Base-by-base conservation (phyloP, 768 basidiomycete species). In the Boletus bicolor region DNA sequence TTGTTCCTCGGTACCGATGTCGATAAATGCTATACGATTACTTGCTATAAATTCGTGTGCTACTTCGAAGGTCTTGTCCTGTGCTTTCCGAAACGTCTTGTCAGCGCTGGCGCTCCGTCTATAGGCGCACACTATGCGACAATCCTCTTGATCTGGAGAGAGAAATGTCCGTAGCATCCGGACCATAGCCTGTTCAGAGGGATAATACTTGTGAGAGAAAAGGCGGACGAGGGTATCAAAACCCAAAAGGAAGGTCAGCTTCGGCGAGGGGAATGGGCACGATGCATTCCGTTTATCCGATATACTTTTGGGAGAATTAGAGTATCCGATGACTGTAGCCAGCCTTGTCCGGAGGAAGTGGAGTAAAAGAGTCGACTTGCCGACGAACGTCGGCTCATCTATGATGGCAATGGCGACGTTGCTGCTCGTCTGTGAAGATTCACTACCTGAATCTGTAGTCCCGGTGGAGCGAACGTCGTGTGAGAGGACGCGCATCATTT, bases 361-460 rank as follows among this genome's bases (percentile, higher is more conserved):
- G 46, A 77, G 80, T 30, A 96, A 72, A 41, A 76, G 72, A 11
- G 68, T 70, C 14, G 89, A 86, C 73, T 98, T 98, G 17, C 85
- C 83, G 26, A 90, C 88, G 69, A 98, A 97, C 0, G 87, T 91
- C 11, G 94, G 92, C 64, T 93, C 91, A 68, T 93, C 83, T 56
- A 92, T 82, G 60, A 94, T 80, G 8, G 82, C 95, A 7, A 96
- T 80, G 0, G 91, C 93, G 36, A 89, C 76, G 54, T 88, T 87
- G 7, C 49, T 42, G 46, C 21, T 37, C 42, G 54, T 59, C 32
- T 58, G 50, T 41, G 39, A 49, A 6, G 51, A 42, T 35, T 43
- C 34, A 8, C 51, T 28, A 35, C 41, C 51, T 5, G 34, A 55
- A 36, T 28, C 52, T 17, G 28, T 21, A 24, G 39, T 15, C 36